Base-by-base conservation (phyloP, 2,329 filamentous ascomycete species). In the Berkeleyomyces basicola region DNA sequence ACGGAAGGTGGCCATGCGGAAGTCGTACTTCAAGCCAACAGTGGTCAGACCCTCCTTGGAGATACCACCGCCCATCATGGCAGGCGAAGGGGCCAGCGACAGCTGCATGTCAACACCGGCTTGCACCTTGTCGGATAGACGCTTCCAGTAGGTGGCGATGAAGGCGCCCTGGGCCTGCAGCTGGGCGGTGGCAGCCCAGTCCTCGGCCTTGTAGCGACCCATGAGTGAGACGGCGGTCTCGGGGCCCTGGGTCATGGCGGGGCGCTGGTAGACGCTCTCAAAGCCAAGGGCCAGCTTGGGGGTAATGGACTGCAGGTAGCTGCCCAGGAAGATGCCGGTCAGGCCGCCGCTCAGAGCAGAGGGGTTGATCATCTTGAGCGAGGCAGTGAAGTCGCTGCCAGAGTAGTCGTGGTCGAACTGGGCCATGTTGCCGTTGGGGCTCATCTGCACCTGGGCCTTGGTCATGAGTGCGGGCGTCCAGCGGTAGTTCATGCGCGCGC, bases 21-120 rank as follows among this genome's bases (percentile, higher is more conserved):
- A 99, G 74, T 96, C 92, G 77, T 99, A 99, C 77, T 99, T 99
- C 72, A 90, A 89, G 70, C 92, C 93, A 70, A 97, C 82, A 62
- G 91, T 90, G 61, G 95, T 91, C 66, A 89, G 82, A 63, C 93
- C 93, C 74, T 99, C 91, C 75, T 90, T 92, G 73, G 85, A 82
- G 61, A 85, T 73, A 57, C 84, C 84, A 70, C 89, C 89, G 84
- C 93, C 90, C 75, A 88, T 77, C 66, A 83, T 82, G 61, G 82
- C 82, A 61, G 78, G 76, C 62, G 82, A 79, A 37, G 82, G 79
- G 40, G 84, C 84, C 68, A 96, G 86, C 67, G 91, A 87, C 65
- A 99, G 81, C 74, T 90, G 95, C 80, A 95, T 84, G 70, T 97
- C 92, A 68, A 95, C 89, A 75, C 93, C 93, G 66, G 90, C 92